Evolutionary conservation across 2,329 filamentous ascomycete species (phyloP), one percentile per base, ranked within the genome.

Genomic region (Scedosporium minutisporum): DNA sequence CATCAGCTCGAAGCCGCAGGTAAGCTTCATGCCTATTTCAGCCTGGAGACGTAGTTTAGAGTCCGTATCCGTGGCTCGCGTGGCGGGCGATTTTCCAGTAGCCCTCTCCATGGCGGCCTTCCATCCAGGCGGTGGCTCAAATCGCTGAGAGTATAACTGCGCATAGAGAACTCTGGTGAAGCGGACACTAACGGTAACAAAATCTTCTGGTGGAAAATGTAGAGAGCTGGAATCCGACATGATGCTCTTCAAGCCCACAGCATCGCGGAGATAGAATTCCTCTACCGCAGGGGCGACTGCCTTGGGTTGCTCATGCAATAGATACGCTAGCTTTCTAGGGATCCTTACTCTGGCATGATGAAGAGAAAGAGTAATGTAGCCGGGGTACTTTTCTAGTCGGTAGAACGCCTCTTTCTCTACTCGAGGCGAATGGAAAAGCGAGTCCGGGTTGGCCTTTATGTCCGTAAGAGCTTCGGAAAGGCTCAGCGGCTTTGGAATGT

Each of bases 101-200:
- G 62, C 62, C 33, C 65, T 69, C 4, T 67, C 65, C 5, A 64
- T 27, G 14, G 67, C 67, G 7, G 62, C 57, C 65, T 71, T 76
- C 85, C 78, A 86, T 44, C 68, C 76, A 27, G 79, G 77, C 2
- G 86, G 86, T 0, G 89, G 81, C 0, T 85, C 78, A 59, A 97
- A 97, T 25, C 88, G 83, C 71, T 99, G 95, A 16, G 90, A 92
- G 64, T 88, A 89, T 6, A 99, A 76, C 71, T 99, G 95, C 4
- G 96, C 95, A 71, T 90, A 99, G 2, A 96, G 85, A 0, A 96
- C 87, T 71, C 87, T 91, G 3, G 92, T 96, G 72, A 97, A 97
- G 55, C 83, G 87, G 33, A 90, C 84, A 68, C 90, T 93, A 29
- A 91, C 78, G 0, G 85, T 87, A 9, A 97, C 88, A 46, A 96